Percentiles rank a stretch among this genome's conserved stretches.
phyloP scores from a whole-genome alignment of 2,329 filamentous ascomycete genomes.

The Cordyceps fumosorosea region DNA sequence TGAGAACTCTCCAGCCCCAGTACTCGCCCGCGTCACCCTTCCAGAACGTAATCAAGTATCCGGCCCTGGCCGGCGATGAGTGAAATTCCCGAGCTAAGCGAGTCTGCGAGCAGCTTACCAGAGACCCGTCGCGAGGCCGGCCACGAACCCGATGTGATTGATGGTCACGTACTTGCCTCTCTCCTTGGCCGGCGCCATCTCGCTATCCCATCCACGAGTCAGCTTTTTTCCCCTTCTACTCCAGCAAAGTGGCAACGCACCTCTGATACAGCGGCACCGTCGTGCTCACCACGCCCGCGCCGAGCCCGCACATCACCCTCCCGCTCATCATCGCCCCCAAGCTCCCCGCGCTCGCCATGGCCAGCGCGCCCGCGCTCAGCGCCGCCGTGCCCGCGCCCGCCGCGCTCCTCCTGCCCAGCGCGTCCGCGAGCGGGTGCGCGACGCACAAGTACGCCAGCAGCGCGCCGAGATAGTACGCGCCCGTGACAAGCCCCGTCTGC shows the following conservation, averaged over 20 bases:
- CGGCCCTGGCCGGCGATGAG: conserved; percentile 36
- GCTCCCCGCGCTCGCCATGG: conserved; percentile 40
- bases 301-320: conserved; percentile 45
- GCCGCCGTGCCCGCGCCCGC: conserved; percentile 40
- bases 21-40: conserved; percentile 32
- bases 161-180: conserved; percentile 51
- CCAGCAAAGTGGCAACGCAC: conserved; percentile 21
- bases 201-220: conserved; percentile 27
- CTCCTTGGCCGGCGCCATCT: conserved; percentile 46
- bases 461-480: conserved; percentile 52
- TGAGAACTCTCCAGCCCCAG: conserved; percentile 47
- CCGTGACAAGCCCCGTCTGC: conserved; percentile 46
- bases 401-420: conserved; percentile 44
- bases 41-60: conserved; percentile 51
- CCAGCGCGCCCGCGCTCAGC: conserved; percentile 40
- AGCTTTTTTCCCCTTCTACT: background rate
- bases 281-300: conserved; percentile 49
- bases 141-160: conserved; percentile 53
- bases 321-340: conserved; percentile 44
- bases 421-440: conserved; percentile 44
- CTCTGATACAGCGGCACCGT: conserved; percentile 53
- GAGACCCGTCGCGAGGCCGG: conserved; percentile 46
- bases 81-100: background rate
- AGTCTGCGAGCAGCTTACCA: conserved; percentile 33
- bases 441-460: conserved; percentile 49